Evolutionary conservation across 2,329 filamentous ascomycete genomes (phyloP).

Genomic region (Tolypocladium sp.): DNA sequence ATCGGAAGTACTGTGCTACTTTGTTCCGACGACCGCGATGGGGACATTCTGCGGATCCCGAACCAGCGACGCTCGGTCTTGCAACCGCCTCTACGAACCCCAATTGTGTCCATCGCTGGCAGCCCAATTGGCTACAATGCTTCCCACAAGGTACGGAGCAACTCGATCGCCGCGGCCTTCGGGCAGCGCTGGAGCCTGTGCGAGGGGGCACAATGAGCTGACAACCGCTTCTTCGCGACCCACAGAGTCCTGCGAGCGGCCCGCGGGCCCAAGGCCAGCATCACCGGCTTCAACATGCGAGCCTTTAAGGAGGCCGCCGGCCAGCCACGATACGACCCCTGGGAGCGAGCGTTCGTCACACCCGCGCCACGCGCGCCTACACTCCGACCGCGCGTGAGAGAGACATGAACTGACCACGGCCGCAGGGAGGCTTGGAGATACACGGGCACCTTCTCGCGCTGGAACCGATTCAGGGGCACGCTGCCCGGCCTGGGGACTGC

Average conservation of each 20-base stretch:
- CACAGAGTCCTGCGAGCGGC: slow-evolving; percentile 41
- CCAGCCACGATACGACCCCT: slow-evolving; percentile 54
- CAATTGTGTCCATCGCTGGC: slow-evolving; percentile 1
- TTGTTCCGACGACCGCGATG: slow-evolving; percentile 11
- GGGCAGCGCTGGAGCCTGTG: not conserved
- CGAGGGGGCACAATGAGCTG: not conserved
- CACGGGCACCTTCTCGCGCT: slow-evolving; percentile 76
- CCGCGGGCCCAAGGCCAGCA: slow-evolving; percentile 54
- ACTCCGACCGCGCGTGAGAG: not conserved
- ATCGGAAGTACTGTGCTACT: slow-evolving; percentile 5
- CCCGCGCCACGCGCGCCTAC: not conserved
- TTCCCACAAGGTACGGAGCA: slow-evolving; percentile 26
- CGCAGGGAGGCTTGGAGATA: slow-evolving; percentile 91
- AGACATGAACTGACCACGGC: not conserved
- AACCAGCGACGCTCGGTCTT: not conserved
- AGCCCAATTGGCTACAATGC: slow-evolving; percentile 19
- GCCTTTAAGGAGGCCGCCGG: slow-evolving; percentile 67
- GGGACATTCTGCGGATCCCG: slow-evolving; percentile 1
- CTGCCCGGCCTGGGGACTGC: slow-evolving; percentile 92
- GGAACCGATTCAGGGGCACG: slow-evolving; percentile 76
- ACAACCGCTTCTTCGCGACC: slow-evolving; percentile 4
- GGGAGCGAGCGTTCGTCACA: slow-evolving; percentile 51
- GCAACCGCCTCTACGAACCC: not conserved
- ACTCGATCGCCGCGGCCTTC: not conserved
- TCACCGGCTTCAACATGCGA: slow-evolving; percentile 87